A percentile compares a stretch with the other conserved stretches of the same genome.
These are phyloP conservation scores for Thinopyrum obtusiflorum DNA, from an alignment of 202 grass and related monocot species.

Conservation along the genomic window DNA sequence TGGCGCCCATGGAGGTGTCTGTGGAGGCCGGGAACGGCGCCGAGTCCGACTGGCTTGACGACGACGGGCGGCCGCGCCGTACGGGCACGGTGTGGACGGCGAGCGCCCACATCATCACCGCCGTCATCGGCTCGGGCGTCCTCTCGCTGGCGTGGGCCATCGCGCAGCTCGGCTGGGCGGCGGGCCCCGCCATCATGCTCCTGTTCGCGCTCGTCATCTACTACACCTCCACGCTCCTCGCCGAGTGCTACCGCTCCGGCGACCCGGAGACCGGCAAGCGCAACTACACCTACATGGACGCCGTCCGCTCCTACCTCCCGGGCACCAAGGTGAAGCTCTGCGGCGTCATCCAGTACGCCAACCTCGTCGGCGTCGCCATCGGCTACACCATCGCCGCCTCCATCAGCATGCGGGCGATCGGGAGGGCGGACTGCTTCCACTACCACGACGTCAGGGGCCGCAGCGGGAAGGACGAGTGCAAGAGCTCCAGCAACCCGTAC, in stretches of 20 bases:
- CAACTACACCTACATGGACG: constrained; percentile 94
- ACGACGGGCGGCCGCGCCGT: constrained; percentile 41
- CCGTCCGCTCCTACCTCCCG: constrained; percentile 72
- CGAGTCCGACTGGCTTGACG: constrained; percentile 1
- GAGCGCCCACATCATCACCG: constrained; percentile 89
- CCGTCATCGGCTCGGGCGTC: constrained; percentile 83
- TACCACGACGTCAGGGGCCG: constrained; percentile 8
- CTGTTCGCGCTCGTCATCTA: constrained; percentile 82
- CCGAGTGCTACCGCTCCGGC: constrained; percentile 83
- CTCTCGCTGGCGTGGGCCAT: constrained; percentile 87
- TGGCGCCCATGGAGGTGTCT: constrained; percentile 17
- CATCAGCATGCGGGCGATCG: constrained; percentile 77
- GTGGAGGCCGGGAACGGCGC: constrained; percentile 15
- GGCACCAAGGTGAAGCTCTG: constrained; percentile 65
- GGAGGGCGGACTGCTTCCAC: constrained; percentile 82
- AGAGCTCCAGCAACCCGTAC: constrained; percentile 57
- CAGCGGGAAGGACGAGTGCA: constrained; percentile 32
- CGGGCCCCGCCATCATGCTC: constrained; percentile 66
- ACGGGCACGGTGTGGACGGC: constrained; percentile 77
- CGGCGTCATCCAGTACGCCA: constrained; percentile 75
- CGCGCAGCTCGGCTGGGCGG: constrained; percentile 84
- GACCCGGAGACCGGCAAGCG: constrained; percentile 61
- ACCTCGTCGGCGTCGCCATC: constrained; percentile 85
- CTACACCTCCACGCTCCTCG: constrained; percentile 80
- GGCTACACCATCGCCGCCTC: constrained; percentile 86